phyloP scores from a whole-genome alignment of 2,329 filamentous ascomycete species.

The Aspergillus fischeri region DNA sequence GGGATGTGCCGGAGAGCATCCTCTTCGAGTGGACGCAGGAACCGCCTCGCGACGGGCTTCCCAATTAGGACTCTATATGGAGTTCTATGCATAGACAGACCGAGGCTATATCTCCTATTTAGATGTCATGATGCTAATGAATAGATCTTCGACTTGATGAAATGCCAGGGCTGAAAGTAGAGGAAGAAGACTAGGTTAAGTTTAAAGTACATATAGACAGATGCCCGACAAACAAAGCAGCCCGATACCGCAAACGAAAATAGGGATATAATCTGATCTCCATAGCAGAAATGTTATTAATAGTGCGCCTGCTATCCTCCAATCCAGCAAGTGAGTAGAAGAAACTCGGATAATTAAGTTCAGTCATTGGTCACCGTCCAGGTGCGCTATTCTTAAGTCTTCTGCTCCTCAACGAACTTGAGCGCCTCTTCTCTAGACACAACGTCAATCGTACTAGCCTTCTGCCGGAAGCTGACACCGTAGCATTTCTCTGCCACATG shows the following conservation, averaged over 20 bases:
- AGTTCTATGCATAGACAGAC: background rate
- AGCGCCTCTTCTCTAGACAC: slow-evolving; percentile 83
- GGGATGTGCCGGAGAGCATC: slow-evolving; percentile 44
- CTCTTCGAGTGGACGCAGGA: slow-evolving; percentile 45
- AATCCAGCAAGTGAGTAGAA: slow-evolving; percentile 9
- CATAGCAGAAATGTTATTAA: slow-evolving; percentile 4
- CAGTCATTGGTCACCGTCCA: background rate
- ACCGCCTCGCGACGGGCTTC: background rate
- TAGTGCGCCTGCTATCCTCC: slow-evolving; percentile 13
- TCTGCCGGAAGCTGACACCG: slow-evolving; percentile 84
- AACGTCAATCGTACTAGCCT: slow-evolving; percentile 90
- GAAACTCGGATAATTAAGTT: background rate
- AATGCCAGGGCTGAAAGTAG: background rate
- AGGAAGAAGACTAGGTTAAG: background rate
- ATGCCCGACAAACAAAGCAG: slow-evolving; percentile 4
- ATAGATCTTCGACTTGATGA: background rate
- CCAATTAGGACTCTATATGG: background rate
- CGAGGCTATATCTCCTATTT: background rate
- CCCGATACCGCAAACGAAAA: background rate
- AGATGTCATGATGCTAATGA: background rate
- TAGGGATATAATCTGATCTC: slow-evolving; percentile 1
- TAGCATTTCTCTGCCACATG: slow-evolving; percentile 96
- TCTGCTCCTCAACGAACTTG: slow-evolving; percentile 89
- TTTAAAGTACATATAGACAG: slow-evolving; percentile 3
- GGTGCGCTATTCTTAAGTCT: slow-evolving; percentile 29